A percentile compares a stretch with the other conserved stretches of the same genome.
These are phyloP conservation scores for Citrus maxima DNA, from an alignment of 345 rosid species.

Conservation along the genomic window DNA sequence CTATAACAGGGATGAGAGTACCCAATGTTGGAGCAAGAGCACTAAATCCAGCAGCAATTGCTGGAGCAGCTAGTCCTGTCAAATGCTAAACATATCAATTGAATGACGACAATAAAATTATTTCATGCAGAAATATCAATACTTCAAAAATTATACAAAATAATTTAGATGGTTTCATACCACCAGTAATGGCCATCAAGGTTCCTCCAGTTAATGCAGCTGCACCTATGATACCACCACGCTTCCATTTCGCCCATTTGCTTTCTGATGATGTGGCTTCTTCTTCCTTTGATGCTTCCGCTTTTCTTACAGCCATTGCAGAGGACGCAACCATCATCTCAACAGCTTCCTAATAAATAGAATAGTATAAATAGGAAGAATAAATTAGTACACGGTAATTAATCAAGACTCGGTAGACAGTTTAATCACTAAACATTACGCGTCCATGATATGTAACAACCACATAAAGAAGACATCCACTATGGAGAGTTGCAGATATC, in stretches of 20 bases:
- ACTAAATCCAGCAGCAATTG: slow-evolving; percentile 94
- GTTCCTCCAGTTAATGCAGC: slow-evolving; percentile 97
- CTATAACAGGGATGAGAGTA: slow-evolving; percentile 86
- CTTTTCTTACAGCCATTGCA: slow-evolving; percentile 80
- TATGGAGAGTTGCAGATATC: not conserved
- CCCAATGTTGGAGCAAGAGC: slow-evolving; percentile 95
- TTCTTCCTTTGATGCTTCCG: slow-evolving; percentile 54
- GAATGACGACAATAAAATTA: not conserved
- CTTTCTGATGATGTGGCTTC: slow-evolving; percentile 42
- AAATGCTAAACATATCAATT: slow-evolving; percentile 13
- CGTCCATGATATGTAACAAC: not conserved
- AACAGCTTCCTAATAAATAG: slow-evolving; percentile 55
- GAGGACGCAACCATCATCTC: slow-evolving; percentile 87
- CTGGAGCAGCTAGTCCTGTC: slow-evolving; percentile 96
- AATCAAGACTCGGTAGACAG: not conserved
- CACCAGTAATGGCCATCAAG: slow-evolving; percentile 93
- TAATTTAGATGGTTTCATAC: slow-evolving; percentile 32
- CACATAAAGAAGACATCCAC: slow-evolving; percentile 1
- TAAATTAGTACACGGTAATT: not conserved
- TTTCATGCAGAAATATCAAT: slow-evolving; percentile 5
- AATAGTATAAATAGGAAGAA: slow-evolving; percentile 7
- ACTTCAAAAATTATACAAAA: not conserved
- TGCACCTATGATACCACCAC: slow-evolving; percentile 93
- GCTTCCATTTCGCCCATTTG: slow-evolving; percentile 83
- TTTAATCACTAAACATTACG: not conserved